Evolutionary conservation across 2,329 filamentous ascomycete species (phyloP), one percentile per base, ranked within the genome.

Genomic region (Aspergillus bombycis): DNA sequence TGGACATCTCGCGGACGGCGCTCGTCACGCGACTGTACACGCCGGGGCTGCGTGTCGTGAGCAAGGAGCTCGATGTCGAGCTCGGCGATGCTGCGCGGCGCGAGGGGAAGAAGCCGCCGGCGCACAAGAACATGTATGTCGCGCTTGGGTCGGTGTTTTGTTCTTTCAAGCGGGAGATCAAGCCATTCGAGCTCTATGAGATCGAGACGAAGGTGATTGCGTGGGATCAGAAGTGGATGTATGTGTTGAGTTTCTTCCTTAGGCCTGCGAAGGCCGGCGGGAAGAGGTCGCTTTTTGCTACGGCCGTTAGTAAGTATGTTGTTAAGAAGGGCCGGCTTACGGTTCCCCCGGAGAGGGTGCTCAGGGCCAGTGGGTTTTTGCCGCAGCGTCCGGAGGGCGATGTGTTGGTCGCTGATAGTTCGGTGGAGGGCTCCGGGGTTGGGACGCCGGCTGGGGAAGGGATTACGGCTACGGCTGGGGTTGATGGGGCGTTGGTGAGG

Each of bases 151-250:
- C 88, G 58, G 91, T 93, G 21, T 85, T 86, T 72, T 92, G 90
- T 79, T 87, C 83, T 68, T 94, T 94, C 79, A 88, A 89, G 77
- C 81, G 84, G 56, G 91, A 94, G 81, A 91, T 94, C 66, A 85
- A 85, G 61, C 86, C 89, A 0, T 90, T 88, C 71, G 83, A 88
- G 73, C 77, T 79, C 16, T 94, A 90, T 77, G 90, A 94, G 81
- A 87, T 93, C 78, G 91, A 90, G 85, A 88, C 84, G 36, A 84
- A 89, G 48, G 75, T 94, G 16, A 82, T 93, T 23, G 80, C 82
- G 65, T 94, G 91, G 91, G 91, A 94, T 78, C 84, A 88, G 70
- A 94, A 94, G 79, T 94, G 91, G 91, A 72, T 93, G 63, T 93
- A 92, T 75, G 84, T 93, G 45, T 81, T 92, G 38, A 91, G 88